Base-by-base conservation (phyloP, 768 basidiomycete genomes). In the Mycena rebaudengoi region DNA sequence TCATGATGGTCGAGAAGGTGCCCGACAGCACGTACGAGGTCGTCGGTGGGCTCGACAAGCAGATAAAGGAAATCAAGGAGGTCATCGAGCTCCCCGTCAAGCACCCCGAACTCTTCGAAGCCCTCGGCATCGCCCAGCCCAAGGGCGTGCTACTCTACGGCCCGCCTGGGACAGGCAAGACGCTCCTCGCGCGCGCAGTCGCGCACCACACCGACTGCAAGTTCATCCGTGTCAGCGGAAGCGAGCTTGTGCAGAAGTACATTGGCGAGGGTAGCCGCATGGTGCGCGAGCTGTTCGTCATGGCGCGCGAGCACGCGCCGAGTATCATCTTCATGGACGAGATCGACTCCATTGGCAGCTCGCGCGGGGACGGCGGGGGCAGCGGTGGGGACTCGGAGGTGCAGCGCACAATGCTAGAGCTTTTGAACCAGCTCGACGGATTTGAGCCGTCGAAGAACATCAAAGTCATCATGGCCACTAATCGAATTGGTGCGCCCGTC, bases 1-100 rank as follows among this genome's bases (percentile, higher is more conserved):
- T 99, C 66, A 99, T 99, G 98, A 98, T 99, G 96, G 97, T 99
- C 12, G 97, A 99, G 80, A 99, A 99, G 77, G 97, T 99, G 0
- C 97, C 97, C 0, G 97, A 99, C 77, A 95, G 93, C 78, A 99
- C 98, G 29, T 99, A 99, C 79, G 98, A 99, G 79, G 98, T 99
- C 96, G 97, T 99, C 64, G 98, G 98, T 21, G 97, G 97, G 69
- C 86, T 99, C 61, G 98, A 99, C 83, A 94, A 97, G 78, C 97
- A 98, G 74, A 99, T 99, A 76, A 98, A 98, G 77, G 97, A 99
- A 78, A 97, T 99, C 75, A 86, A 86, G 79, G 91, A 99, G 78
- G 97, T 98, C 74, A 98, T 98, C 78, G 96, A 98, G 77, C 80
- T 98, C 25, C 96, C 97, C 35, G 95, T 99, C 67, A 97, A 98